Base-by-base conservation (phyloP, 176 grass and related monocot species). In the Zoysia pacifica region DNA sequence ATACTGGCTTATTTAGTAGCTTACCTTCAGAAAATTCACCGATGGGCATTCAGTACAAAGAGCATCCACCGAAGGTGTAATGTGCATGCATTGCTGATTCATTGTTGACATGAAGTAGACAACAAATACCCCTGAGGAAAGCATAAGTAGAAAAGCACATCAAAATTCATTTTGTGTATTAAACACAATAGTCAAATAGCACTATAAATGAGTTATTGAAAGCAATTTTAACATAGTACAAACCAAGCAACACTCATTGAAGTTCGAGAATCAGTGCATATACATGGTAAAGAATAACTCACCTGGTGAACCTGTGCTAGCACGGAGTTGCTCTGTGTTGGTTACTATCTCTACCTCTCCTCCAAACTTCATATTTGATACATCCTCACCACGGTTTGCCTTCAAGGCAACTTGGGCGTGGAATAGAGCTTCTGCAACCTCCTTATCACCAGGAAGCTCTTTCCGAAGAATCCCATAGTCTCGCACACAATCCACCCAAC, bases 321-420 rank as follows among this genome's bases (percentile, higher is more conserved):
- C 96, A 81, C 56, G 70, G 52, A 93, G 84, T 88, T 95, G 96
- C 44, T 99, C 90, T 63, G 82, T 20, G 62, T 20, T 88, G 58
- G 90, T 84, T 60, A 95, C 53, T 9, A 63, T 79, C 81, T 99
- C 90, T 46, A 93, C 92, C 80, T 95, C 92, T 62, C 92, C 92
- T 67, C 96, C 92, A 65, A 91, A 99, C 74, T 99, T 95, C 88
- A 99, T 87, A 89, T 99, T 93, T 2, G 90, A 93, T 46, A 99
- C 90, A 80, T 95, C 90, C 77, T 99, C 92, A 36, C 96, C 92
- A 62, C 90, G 84, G 18, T 84, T 87, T 65, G 81, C 87, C 86
- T 89, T 95, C 59, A 99, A 82, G 10, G 92, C 86, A 64, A 99
- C 84, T 81, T 91, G 92, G 18, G 96, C 96, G 85, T 88, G 86